Percentiles rank a stretch among this genome's conserved stretches.
Conservation (phyloP, 768 basidiomycete genomes). For the Tricholoma flavovirens region DNA sequence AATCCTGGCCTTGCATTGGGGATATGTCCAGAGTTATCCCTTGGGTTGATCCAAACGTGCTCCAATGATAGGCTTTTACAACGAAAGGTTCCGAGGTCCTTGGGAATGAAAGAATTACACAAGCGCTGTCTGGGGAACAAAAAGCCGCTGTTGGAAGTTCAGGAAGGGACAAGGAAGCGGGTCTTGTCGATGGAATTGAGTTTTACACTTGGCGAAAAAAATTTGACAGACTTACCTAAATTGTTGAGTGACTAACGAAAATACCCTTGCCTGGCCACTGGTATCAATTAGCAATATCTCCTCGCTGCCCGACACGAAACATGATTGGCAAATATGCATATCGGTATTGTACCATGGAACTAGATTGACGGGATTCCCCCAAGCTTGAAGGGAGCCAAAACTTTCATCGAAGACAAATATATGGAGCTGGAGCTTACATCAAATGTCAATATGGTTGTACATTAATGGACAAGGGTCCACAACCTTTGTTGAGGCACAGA, state of each 20-base stretch:
- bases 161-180: conserved; percentile 37
- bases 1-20: conserved; percentile 15
- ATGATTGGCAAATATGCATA: conserved; percentile 26
- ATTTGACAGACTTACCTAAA: conserved; percentile 36
- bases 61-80: conserved; percentile 47
- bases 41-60: conserved; percentile 45
- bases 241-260: conserved; percentile 47
- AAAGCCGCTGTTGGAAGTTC: conserved; percentile 28
- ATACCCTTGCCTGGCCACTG: conserved; percentile 38
- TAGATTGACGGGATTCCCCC: conserved; percentile 37
- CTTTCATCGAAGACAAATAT: conserved; percentile 43
- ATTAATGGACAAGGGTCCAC: no score
- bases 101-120: conserved; percentile 33
- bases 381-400: conserved; percentile 34
- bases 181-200: conserved; percentile 23
- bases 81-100: conserved; percentile 3
- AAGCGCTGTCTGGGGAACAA: conserved; percentile 52
- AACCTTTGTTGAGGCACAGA: conserved; percentile 39
- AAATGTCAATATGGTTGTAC: not conserved
- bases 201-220: not conserved
- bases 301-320: conserved; percentile 45
- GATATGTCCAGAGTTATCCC: conserved; percentile 37
- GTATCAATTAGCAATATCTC: conserved; percentile 49
- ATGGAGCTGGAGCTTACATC: conserved; percentile 31
- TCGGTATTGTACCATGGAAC: conserved; percentile 34